Evolutionary conservation across 2,329 filamentous ascomycete genomes (phyloP), one percentile per base, ranked within the genome.

Genomic region (Geosmithia putterillii): DNA sequence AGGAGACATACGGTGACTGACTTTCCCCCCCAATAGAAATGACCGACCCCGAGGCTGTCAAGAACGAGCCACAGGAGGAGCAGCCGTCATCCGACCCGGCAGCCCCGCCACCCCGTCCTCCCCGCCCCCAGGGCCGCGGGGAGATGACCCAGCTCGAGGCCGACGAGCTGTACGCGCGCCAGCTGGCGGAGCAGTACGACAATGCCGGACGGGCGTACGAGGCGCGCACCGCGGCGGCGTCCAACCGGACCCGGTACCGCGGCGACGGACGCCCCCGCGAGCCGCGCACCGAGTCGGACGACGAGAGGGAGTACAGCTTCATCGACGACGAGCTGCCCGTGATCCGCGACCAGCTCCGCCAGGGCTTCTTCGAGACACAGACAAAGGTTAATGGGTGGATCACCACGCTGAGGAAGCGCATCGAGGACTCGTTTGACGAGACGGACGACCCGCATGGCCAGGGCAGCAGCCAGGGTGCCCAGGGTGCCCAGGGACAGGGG

Each of bases 361-460:
- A 96, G 65, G 92, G 92, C 4, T 98, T 98, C 64, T 57, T 88
- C 44, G 89, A 98, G 57, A 96, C 92, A 2, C 92, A 96, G 65
- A 81, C 77, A 44, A 94, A 86, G 57, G 85, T 98, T 54, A 96
- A 94, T 65, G 76, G 78, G 41, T 96, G 90, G 89, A 87, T 98
- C 54, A 84, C 77, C 42, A 88, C 80, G 49, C 70, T 98, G 58
- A 92, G 86, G 67, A 96, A 96, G 75, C 86, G 82, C 62, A 76
- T 98, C 28, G 89, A 96, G 55, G 90, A 92, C 41, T 86, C 92
- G 50, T 85, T 88, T 45, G 76, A 83, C 43, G 83, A 88, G 20
- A 76, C 79, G 7, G 76, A 81, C 44, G 75, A 63, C 20, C 21
- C 21, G 20, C 44, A 41, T 12, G 47, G 51, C 36, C 44, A 44